Conservation (phyloP, 2,329 filamentous ascomycete genomes). For the Albophoma yamanashiensis region DNA sequence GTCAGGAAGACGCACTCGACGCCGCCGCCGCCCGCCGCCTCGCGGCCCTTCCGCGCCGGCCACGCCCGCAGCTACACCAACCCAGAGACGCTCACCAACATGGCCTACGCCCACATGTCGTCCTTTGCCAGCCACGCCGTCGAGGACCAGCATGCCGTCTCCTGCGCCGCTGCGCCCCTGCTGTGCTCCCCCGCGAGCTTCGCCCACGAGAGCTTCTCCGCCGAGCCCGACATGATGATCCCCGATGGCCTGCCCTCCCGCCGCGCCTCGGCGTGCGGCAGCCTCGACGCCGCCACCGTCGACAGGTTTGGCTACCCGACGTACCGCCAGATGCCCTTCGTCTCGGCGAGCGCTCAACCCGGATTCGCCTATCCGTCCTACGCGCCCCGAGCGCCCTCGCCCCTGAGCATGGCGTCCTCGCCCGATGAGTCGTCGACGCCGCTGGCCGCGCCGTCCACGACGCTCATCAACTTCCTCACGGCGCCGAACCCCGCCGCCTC, state of each 20-base stretch:
- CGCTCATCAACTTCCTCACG: slow-evolving; percentile 68
- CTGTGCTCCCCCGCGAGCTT: slow-evolving; percentile 56
- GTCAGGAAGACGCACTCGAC: slow-evolving; percentile 14
- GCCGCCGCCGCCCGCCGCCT: slow-evolving; percentile 5
- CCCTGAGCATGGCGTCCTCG: slow-evolving; percentile 27
- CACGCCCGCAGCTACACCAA: slow-evolving; percentile 52
- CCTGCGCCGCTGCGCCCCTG: slow-evolving; percentile 31
- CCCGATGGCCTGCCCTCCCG: slow-evolving; percentile 21
- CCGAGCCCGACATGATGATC: background rate
- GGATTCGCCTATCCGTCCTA: slow-evolving; percentile 37
- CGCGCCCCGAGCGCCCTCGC: slow-evolving; percentile 33
- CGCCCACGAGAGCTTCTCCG: slow-evolving; percentile 25
- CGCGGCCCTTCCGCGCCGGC: slow-evolving; percentile 26
- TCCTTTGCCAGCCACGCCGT: slow-evolving; percentile 19
- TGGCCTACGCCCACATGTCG: slow-evolving; percentile 24
- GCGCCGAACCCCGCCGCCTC: slow-evolving; percentile 71
- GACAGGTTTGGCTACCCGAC: slow-evolving; percentile 73
- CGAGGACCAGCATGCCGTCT: slow-evolving; percentile 11
- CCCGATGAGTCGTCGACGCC: slow-evolving; percentile 28
- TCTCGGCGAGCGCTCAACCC: slow-evolving; percentile 9
- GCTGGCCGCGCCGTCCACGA: slow-evolving; percentile 46
- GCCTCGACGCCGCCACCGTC: slow-evolving; percentile 54
- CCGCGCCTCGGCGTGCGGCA: slow-evolving; percentile 51
- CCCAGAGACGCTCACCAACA: slow-evolving; percentile 40
- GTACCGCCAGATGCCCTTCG: slow-evolving; percentile 61